Evolutionary conservation across 2,329 filamentous ascomycete genomes (phyloP).

Genomic region (Claviceps sp.): DNA sequence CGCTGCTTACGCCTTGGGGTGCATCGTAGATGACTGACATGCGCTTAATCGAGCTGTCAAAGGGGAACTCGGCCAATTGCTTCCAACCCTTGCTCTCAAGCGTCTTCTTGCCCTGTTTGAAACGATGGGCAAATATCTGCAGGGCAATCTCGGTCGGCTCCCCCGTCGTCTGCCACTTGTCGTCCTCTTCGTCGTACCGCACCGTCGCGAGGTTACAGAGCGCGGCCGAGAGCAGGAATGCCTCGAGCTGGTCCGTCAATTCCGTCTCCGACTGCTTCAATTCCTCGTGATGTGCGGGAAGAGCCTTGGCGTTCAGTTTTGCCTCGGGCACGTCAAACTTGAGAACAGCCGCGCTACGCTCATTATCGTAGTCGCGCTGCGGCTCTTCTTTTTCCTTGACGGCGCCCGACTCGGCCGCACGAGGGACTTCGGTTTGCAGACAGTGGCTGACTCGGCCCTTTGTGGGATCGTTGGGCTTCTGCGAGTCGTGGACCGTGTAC

Average conservation of each 20-base stretch:
- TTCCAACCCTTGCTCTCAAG: constrained; percentile 43
- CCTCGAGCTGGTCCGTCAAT: constrained; percentile 35
- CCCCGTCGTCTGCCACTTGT: constrained; percentile 52
- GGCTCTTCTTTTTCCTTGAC: constrained; percentile 22
- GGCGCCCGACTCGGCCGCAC: constrained; percentile 1
- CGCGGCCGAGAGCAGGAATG: constrained; percentile 42
- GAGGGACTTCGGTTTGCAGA: constrained; percentile 7
- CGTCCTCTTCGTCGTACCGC: constrained; percentile 37
- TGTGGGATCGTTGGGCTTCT: constrained; percentile 47
- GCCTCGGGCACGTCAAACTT: constrained; percentile 50
- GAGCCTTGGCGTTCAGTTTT: constrained; percentile 27
- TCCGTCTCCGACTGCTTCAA: constrained; percentile 24
- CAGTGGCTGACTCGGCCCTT: constrained; percentile 39
- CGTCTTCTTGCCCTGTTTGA: constrained; percentile 42
- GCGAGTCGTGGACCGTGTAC: constrained; percentile 48
- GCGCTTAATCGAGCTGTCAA: constrained; percentile 64
- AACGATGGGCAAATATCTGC: constrained; percentile 60
- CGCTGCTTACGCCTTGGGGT: constrained; percentile 23
- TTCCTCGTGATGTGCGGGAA: constrained; percentile 6
- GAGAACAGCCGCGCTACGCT: constrained; percentile 45
- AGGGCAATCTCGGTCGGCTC: constrained; percentile 67
- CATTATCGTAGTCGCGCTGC: constrained; percentile 43
- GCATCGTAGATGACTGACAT: constrained; percentile 63
- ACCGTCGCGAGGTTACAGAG: constrained; percentile 54
- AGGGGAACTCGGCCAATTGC: constrained; percentile 60